Evolutionary conservation across 176 grass and related monocot species (phyloP), one percentile per base, ranked within the genome.

Genomic region (Musa troglodytarum): DNA sequence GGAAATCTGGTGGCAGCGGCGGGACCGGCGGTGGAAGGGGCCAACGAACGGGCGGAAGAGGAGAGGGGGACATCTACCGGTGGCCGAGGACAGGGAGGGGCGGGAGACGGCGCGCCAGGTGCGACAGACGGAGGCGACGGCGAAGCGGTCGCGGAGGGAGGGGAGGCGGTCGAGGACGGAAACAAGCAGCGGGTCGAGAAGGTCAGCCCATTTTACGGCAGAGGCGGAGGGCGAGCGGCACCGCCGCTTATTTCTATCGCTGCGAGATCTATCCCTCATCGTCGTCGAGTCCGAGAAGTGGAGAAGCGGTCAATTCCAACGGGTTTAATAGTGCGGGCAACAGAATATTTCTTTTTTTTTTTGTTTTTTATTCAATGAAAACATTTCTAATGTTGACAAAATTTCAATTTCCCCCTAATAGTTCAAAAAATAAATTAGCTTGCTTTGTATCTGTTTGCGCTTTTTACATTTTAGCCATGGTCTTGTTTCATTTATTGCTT

Each of bases 91-190:
- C 20, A 76, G 75, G 62, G 64, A 71, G 66, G 86, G 59, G 66
- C 54, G 72, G 62, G 66, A n/a, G 13, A 74, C 61, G 53, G 65
- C 19, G 1, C 78, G 83, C 89, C 89, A 92, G 69, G 89, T 79
- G 68, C 62, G 81, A 68, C 86, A 92, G 54, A 82, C 85, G 61
- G 57, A n/a, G 17, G 53, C 54, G 10, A 86, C 83, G 80, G 72
- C 79, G 66, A 88, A 81, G n/a, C 86, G 24, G 24, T 88, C 89
- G 63, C 74, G 83, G 19, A 86, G 85, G 77, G 86, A 86, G 75
- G 20, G 82, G 68, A 91, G 62, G 71, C 82, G 81, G 50, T 13
- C 1, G 71, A 88, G 53, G 64, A 92, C 69, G 81, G 80, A 64
- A 24, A 81, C 67, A 74, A 92, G 81, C 11, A 92, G 26, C 52